Conservation (phyloP, 1,284 basidiomycete species). For the Apiotrichum montevideense region DNA sequence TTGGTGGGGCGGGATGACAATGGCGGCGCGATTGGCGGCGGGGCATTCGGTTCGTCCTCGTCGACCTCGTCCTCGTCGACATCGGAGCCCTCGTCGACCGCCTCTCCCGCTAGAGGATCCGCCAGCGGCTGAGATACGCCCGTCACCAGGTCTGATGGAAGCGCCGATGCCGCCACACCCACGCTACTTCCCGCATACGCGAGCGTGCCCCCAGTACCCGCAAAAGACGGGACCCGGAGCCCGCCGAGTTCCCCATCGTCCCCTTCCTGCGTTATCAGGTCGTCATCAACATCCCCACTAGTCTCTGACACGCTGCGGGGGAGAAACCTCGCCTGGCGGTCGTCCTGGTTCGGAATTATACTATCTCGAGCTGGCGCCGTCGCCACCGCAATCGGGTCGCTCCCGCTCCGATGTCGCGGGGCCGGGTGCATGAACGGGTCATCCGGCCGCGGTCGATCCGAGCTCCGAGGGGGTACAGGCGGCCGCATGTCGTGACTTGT, state of each 20-base stretch:
- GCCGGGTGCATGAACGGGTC: conserved; percentile 17
- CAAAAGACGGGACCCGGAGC: conserved; percentile 1
- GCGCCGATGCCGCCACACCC: conserved; percentile 15
- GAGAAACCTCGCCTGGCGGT: not conserved
- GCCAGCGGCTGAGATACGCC: conserved; percentile 13
- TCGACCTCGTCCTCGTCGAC: conserved; percentile 35
- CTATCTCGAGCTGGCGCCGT: conserved; percentile 14
- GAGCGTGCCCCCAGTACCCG: conserved; percentile 42
- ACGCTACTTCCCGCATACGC: conserved; percentile 49
- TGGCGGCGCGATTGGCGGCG: not conserved
- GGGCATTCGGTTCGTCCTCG: conserved; percentile 14
- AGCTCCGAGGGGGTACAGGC: conserved; percentile 13
- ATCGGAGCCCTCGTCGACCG: conserved; percentile 25
- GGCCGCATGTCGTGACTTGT: conserved; percentile 11
- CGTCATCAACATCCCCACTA: conserved; percentile 28
- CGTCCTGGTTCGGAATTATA: not conserved
- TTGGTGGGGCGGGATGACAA: not conserved
- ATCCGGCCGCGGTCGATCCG: conserved; percentile 12
- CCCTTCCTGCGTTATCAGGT: conserved; percentile 43
- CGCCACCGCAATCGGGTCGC: conserved; percentile 18
- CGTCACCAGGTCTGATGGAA: conserved; percentile 21
- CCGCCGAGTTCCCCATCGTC: conserved; percentile 49
- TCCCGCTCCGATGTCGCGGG: conserved; percentile 34
- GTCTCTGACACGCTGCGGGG: conserved; percentile 19
- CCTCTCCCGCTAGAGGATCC: conserved; percentile 26